A percentile compares a stretch with the other conserved stretches of the same genome.
These are phyloP conservation scores for Clavulina sp. DNA, from an alignment of 768 basidiomycete species.

Conservation along the genomic window DNA sequence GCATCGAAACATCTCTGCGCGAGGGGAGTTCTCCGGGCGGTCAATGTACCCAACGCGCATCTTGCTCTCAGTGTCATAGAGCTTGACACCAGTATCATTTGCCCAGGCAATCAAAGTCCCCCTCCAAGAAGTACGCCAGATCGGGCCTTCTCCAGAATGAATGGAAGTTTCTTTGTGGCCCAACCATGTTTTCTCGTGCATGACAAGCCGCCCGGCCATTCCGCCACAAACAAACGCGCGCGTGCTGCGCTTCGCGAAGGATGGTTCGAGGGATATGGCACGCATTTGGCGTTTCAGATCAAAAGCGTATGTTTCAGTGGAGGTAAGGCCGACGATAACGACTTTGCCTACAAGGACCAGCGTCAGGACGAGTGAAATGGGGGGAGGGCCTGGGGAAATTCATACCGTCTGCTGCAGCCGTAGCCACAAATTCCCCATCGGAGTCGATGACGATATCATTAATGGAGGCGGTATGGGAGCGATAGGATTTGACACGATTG, in stretches of 20 bases:
- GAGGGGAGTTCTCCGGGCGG: slow-evolving; percentile 61
- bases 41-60: slow-evolving; percentile 75
- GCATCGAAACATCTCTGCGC: slow-evolving; percentile 90
- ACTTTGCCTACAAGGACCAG: slow-evolving; percentile 90
- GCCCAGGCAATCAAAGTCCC: slow-evolving; percentile 87
- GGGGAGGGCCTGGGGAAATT: background rate
- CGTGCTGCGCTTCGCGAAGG: slow-evolving; percentile 61
- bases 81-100: slow-evolving; percentile 83
- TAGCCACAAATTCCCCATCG: slow-evolving; percentile 77
- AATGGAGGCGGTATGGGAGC: slow-evolving; percentile 77
- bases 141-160: slow-evolving; percentile 78
- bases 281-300: slow-evolving; percentile 88
- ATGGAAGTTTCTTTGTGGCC: slow-evolving; percentile 74
- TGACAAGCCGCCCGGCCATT: slow-evolving; percentile 66
- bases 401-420: slow-evolving; percentile 81
- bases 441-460: slow-evolving; percentile 71
- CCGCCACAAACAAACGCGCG: slow-evolving; percentile 83
- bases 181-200: slow-evolving; percentile 92
- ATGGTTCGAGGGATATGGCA: slow-evolving; percentile 76
- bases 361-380: background rate
- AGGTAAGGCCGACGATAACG: slow-evolving; percentile 65
- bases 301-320: slow-evolving; percentile 65
- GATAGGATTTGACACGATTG: slow-evolving; percentile 70
- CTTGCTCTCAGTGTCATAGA: slow-evolving; percentile 69
- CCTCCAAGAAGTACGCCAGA: slow-evolving; percentile 84